Conservation (phyloP, 306 rosid genomes). For the Dryas octopetala region DNA sequence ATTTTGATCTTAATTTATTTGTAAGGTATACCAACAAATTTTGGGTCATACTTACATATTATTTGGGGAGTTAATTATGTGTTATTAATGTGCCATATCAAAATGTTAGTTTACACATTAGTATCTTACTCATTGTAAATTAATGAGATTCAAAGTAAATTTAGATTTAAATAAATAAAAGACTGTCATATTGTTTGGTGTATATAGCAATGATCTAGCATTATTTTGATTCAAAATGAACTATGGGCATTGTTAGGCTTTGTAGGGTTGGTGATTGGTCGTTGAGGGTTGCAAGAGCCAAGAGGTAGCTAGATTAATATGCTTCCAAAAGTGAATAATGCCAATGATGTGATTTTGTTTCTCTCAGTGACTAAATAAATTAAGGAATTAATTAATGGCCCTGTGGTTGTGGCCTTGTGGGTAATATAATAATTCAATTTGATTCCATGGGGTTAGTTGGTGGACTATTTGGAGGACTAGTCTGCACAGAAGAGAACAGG, state of each 20-base stretch:
- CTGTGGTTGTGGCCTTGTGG: background rate
- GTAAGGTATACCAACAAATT: no score
- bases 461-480: constrained; percentile 36
- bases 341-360: constrained; percentile 39
- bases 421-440: constrained; percentile 31
- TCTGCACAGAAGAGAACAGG: background rate
- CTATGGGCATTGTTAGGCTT: background rate
- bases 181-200: no score
- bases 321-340: constrained; percentile 40
- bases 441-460: constrained; percentile 45
- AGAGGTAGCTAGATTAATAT: constrained; percentile 12
- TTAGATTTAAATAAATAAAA: no score
- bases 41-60: no score
- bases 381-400: constrained; percentile 15
- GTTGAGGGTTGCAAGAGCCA: constrained; percentile 14
- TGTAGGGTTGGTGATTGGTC: constrained; percentile 23
- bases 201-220: no score
- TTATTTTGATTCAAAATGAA: no score
- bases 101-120: no score
- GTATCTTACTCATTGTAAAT: no score
- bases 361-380: constrained; percentile 3
- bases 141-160: no score
- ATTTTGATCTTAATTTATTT: no score
- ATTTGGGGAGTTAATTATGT: no score
- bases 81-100: no score